phyloP scores from a whole-genome alignment of 805 yeast genomes.

The Myxozyma sirexii region DNA sequence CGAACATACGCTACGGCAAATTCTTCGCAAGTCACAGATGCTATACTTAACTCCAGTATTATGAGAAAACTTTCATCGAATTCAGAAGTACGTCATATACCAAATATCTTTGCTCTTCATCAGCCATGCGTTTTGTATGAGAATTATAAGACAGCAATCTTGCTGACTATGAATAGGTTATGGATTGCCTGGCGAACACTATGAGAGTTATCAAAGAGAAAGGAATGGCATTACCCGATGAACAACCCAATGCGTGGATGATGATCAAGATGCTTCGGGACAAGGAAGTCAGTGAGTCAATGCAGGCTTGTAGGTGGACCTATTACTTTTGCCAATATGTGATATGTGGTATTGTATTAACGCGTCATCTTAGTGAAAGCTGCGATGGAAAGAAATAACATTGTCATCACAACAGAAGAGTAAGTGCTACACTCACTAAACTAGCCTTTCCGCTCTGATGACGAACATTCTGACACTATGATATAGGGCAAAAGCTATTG shows the following conservation, averaged over 20 bases:
- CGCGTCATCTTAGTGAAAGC: constrained; percentile 1
- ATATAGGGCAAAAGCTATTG: constrained; percentile 11
- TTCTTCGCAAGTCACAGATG: constrained; percentile 20
- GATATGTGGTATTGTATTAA: no score
- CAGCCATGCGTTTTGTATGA: background rate
- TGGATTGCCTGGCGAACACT: constrained; percentile 18
- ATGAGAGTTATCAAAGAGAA: constrained; percentile 15
- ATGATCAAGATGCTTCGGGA: constrained; percentile 17
- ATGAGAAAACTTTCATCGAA: constrained; percentile 23
- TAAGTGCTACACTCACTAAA: background rate
- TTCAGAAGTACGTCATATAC: constrained; percentile 16
- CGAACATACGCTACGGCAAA: constrained; percentile 16
- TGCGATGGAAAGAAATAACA: constrained; percentile 20
- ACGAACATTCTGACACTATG: background rate
- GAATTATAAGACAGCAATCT: no score
- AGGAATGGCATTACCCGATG: constrained; percentile 5
- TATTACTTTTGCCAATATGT: background rate
- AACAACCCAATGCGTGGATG: constrained; percentile 13
- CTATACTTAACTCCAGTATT: constrained; percentile 20
- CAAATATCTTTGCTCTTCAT: background rate
- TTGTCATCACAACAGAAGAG: constrained; percentile 22
- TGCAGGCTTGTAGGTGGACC: constrained; percentile 13
- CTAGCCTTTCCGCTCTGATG: no score
- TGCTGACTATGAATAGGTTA: constrained; percentile 8
- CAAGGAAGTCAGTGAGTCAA: constrained; percentile 25